Evolutionary conservation across 495 filamentous ascomycete species (phyloP).

Genomic region (Penicillium tannophilum): DNA sequence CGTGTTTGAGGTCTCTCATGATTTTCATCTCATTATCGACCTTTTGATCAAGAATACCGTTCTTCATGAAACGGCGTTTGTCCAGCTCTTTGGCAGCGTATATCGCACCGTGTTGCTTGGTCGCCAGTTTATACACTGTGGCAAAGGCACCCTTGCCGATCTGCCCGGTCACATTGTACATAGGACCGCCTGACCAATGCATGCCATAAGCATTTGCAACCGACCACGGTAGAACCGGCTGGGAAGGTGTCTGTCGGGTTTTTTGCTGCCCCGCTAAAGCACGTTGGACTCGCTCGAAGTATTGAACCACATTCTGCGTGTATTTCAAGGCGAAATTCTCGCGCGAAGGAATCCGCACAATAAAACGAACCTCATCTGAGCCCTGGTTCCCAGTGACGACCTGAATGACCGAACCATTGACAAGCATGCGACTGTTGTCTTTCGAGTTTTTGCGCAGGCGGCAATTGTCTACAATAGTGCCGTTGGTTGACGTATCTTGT

Average conservation of each 20-base stretch:
- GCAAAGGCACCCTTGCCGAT: slow-evolving; percentile 96
- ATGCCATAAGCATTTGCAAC: slow-evolving; percentile 52
- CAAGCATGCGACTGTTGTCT: slow-evolving; percentile 63
- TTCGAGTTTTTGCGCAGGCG: slow-evolving; percentile 56
- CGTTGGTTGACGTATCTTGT: slow-evolving; percentile 89
- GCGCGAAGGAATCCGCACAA: slow-evolving; percentile 79
- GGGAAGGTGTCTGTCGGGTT: slow-evolving; percentile 30
- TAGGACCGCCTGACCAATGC: slow-evolving; percentile 79
- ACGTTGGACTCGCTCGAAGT: slow-evolving; percentile 45
- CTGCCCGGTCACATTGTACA: slow-evolving; percentile 77
- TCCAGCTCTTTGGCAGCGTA: slow-evolving; percentile 92
- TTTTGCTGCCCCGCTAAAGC: slow-evolving; percentile 27
- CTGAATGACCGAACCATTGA: slow-evolving; percentile 70
- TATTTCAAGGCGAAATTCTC: slow-evolving; percentile 63
- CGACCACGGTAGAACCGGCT: slow-evolving; percentile 36
- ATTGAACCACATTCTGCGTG: slow-evolving; percentile 57
- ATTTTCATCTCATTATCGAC: slow-evolving; percentile 95
- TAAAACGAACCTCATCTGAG: slow-evolving; percentile 66
- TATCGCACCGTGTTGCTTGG: slow-evolving; percentile 73
- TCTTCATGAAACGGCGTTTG: slow-evolving; percentile 86
- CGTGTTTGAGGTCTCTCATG: slow-evolving; percentile 81
- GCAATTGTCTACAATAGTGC: slow-evolving; percentile 77
- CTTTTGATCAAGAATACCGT: slow-evolving; percentile 78
- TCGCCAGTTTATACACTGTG: slow-evolving; percentile 82
- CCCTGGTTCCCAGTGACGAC: slow-evolving; percentile 57